Percentiles rank a stretch among this genome's conserved stretches.
Conservation (phyloP, 208 protist species). For the Strigomonas culicis region DNA sequence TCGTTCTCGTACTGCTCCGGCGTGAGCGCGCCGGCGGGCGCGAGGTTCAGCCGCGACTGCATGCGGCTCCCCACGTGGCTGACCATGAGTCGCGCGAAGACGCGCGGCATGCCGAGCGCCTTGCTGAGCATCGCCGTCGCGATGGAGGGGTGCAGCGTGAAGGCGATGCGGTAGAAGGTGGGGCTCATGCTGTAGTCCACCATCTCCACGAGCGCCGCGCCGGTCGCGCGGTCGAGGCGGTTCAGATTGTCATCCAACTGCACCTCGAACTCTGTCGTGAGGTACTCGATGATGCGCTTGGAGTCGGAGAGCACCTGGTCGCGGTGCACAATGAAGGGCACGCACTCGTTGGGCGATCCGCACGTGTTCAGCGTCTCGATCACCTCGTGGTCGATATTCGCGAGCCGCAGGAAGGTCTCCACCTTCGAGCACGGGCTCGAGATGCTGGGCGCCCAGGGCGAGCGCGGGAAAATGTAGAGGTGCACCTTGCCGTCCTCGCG, state of each 20-base stretch:
- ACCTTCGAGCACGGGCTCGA: constrained; percentile 15
- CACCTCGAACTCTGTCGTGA: constrained; percentile 15
- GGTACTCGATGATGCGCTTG: constrained; percentile 15
- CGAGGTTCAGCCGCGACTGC: constrained; percentile 3
- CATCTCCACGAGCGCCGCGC: constrained; percentile 7
- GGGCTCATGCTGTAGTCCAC: constrained; percentile 19
- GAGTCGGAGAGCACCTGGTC: constrained; percentile 19
- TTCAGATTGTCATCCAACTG: constrained; percentile 11
- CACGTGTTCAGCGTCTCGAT: constrained; percentile 3
- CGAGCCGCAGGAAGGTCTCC: constrained; percentile 29
- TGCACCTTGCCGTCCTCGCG: constrained; percentile 20
- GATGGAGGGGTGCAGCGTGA: constrained; percentile 10
- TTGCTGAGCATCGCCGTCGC: constrained; percentile 6
- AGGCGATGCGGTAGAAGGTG: constrained; percentile 19
- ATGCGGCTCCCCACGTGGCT: constrained; percentile 7
- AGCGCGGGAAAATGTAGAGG: constrained; percentile 22
- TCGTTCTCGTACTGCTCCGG: constrained; percentile 23
- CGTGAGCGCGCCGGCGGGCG: constrained; percentile 10
- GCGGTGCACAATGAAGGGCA: constrained; percentile 23
- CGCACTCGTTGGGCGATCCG: constrained; percentile 20
- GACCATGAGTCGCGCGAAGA: constrained; percentile 10
- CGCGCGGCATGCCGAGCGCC: constrained; percentile 1
- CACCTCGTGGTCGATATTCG: constrained; percentile 19
- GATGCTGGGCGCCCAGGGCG: constrained; percentile 14
- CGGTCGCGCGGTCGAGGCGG: constrained; percentile 11